Evolutionary conservation across 306 rosid species (phyloP), one percentile per base, ranked within the genome.

Genomic region (Morella rubra): DNA sequence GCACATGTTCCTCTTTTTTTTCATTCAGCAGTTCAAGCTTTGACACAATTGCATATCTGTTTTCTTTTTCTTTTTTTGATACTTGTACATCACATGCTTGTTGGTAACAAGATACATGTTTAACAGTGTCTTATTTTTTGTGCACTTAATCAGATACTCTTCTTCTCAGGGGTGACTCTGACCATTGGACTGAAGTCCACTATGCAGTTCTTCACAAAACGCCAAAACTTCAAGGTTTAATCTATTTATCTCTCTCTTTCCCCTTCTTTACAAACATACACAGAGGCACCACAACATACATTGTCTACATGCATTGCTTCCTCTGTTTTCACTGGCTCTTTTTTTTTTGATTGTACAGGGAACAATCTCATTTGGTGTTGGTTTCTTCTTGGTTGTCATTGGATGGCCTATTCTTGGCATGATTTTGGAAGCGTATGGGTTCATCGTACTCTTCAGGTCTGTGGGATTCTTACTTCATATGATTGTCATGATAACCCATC

Each of bases 371-470:
- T 96, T 92, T 82, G 93, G 92, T 60, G n/a, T 86, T 60, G 99
- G 99, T 49, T 96, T 96, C 93, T 78, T 96, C 69, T 84, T 88
- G 76, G 97, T 96, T 71, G 60, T 96, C 82, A 53, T 92, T 27
- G 99, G 99, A 71, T 96, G 99, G 99, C 99, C 99, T 73, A 91
- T 96, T 69, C 9, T 89, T 59, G 98, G 99, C 84, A 96, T 92
- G 99, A 86, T 96, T 55, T 60, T 96, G 88, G 98, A 96, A 90
- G 81, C 91, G 69, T 96, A 96, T 50, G 99, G 98, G 20, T 96
- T 96, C 84, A 78, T 96, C 18, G 87, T 92, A 46, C 90, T 96
- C 73, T 96, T 96, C 92, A 91, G 99, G 99, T 96, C 74, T 76
- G 47, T 61, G 73, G 49, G 74, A 79, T 47, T 49, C 74, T 59